A percentile compares a stretch with the other conserved stretches of the same genome.
These are phyloP conservation scores for Phaeosphaeria sp. DNA, from an alignment of 2,329 filamentous ascomycete species.

Conservation along the genomic window DNA sequence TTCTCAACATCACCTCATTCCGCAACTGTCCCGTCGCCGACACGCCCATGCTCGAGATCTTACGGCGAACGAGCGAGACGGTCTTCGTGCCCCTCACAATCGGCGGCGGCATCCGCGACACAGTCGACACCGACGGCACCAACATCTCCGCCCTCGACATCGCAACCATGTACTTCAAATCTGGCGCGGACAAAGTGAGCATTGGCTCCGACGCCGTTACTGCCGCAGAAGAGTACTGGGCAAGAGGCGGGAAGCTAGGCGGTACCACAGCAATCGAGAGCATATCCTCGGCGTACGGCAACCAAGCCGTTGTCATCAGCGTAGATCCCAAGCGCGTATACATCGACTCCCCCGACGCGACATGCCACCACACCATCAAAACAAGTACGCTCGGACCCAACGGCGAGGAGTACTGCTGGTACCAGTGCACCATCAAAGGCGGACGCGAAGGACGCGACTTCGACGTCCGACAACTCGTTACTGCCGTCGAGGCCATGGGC, in stretches of 20 bases:
- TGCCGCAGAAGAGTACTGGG: constrained; percentile 90
- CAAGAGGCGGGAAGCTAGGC: constrained; percentile 69
- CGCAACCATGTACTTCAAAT: constrained; percentile 96
- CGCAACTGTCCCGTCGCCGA: constrained; percentile 92
- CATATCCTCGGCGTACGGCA: constrained; percentile 91
- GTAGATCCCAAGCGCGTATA: constrained; percentile 94
- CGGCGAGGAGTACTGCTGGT: constrained; percentile 89
- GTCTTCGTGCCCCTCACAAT: constrained; percentile 97
- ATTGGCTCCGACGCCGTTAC: constrained; percentile 94
- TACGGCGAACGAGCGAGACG: constrained; percentile 83
- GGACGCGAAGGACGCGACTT: constrained; percentile 93
- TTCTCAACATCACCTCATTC: constrained; percentile 98
- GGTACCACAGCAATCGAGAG: constrained; percentile 94
- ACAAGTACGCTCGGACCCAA: constrained; percentile 74
- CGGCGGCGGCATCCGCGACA: constrained; percentile 93
- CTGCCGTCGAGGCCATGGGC: constrained; percentile 94
- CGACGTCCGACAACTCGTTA: constrained; percentile 86
- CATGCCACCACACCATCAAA: constrained; percentile 76
- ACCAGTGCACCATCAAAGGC: constrained; percentile 95
- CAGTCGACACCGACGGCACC: constrained; percentile 85
- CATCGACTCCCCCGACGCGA: constrained; percentile 71
- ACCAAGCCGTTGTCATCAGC: constrained; percentile 94
- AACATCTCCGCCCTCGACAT: constrained; percentile 90
- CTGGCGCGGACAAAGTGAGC: constrained; percentile 95
- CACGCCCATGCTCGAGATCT: constrained; percentile 93